phyloP scores from a whole-genome alignment of 371 early-diverging fungal species.

The Haplosporangium sp. region DNA sequence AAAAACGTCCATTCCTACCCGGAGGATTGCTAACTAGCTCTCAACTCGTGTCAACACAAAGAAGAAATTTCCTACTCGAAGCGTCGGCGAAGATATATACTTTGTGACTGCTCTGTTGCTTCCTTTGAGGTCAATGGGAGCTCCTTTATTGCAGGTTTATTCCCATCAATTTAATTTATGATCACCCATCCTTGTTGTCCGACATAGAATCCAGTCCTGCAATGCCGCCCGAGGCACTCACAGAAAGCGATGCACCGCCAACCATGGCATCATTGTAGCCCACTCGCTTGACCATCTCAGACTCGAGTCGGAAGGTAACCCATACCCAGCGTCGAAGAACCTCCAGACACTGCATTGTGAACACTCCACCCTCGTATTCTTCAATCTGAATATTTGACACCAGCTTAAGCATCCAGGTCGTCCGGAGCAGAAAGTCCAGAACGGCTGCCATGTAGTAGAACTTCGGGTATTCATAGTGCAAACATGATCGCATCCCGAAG shows the following conservation, averaged over 20 bases:
- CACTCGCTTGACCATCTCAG: conserved; percentile 74
- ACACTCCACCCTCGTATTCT: conserved; percentile 74
- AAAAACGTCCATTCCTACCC: conserved; percentile 56
- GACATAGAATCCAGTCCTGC: conserved; percentile 5
- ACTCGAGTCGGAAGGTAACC: conserved; percentile 90
- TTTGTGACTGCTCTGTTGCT: too few species aligned
- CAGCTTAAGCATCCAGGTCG: conserved; percentile 88
- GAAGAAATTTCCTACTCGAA: too few species aligned
- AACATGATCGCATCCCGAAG: conserved; percentile 66
- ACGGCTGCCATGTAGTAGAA: conserved; percentile 82
- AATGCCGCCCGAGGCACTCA: conserved; percentile 11
- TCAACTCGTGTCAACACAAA: conserved; percentile 56
- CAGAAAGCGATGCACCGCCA: background rate
- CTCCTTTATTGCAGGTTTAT: too few species aligned
- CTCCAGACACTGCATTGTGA: conserved; percentile 83
- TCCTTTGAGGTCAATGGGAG: too few species aligned
- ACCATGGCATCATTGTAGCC: conserved; percentile 20
- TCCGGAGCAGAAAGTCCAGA: conserved; percentile 83
- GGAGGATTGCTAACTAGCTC: conserved; percentile 58
- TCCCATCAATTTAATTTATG: too few species aligned
- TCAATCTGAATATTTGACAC: conserved; percentile 77
- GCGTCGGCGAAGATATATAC: too few species aligned
- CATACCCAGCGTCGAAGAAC: conserved; percentile 90
- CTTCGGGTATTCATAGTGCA: conserved; percentile 69
- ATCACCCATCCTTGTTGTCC: too few species aligned